Evolutionary conservation across 164 flowering plant genomes (phyloP), one percentile per base, ranked within the genome.

Genomic region (Aristolochia fimbriata): DNA sequence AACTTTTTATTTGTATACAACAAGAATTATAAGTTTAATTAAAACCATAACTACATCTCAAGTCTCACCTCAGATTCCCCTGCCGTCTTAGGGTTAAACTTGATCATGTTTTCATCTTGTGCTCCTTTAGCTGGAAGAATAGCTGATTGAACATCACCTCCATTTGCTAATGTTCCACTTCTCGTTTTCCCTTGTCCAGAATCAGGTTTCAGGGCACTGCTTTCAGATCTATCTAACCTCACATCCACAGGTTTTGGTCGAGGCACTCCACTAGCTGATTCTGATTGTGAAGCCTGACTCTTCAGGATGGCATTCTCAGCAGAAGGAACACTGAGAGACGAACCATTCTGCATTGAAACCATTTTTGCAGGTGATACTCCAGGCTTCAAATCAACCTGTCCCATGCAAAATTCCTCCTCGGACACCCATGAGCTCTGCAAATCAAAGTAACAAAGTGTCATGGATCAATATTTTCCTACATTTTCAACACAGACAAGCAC

Each of bases 341-440:
- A 64, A 60, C 79, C 82, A 77, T 77, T 84, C 62, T 75, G 77
- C n/a, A 20, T 62, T 59, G 80, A 31, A 51, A 58, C 67, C 33
- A 57, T 56, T 70, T 84, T 91, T 13, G 87, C 80, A 71, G 75
- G 68, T 22, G 84, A 59, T 58, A 81, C 73, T 47, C 83, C 78
- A 55, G 96, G 83, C 81, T 91, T 94, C 55, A 87, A 46, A 37
- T 91, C 96, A 73, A 86, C 74, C 73, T 74, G 74, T 15, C 99
- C 99, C 96, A 85, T 94, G 64, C 96, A 77, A 79, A 94, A 94
- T 70, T 94, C 99, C 64, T 94, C 99, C 66, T 94, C 99, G 12
- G 95, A 80, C 65, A 91, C 90, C 99, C 99, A 94, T 43, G 88
- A 83, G 55, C 89, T 80, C 99, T 94, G 86, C 57, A 70, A 33